Base-by-base conservation (phyloP, 768 basidiomycete genomes). In the Rossbeevera mucosa region DNA sequence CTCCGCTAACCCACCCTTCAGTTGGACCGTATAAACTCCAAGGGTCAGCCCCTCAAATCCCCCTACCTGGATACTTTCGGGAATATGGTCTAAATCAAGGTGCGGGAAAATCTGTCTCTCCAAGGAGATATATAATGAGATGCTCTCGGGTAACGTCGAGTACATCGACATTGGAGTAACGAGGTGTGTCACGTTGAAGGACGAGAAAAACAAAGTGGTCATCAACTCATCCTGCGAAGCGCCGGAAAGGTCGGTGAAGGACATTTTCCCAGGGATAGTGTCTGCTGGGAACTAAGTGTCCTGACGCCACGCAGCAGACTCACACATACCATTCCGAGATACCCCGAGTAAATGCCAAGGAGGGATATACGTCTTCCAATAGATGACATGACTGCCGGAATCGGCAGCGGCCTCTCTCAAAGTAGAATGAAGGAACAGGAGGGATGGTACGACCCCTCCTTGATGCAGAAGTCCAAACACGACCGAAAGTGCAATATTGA, bases 331-430 rank as follows among this genome's bases (percentile, higher is more conserved):
- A 49, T 29, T 40, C 47, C 49, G 55, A 7, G 51, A 53, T 8
- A 70, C 47, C 7, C 58, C 71, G 20, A 74, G 67, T 16, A 74
- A 48, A 53, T 73, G 70, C 33, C 66, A 55, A 2, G 73, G 73
- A 5, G 73, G 72, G 54, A 72, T 70, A 50, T 73, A 74, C 3
- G 71, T 74, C 56, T 72, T 74, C 73, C 73, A 74, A 40, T 71
- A 74, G 18, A 71, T 51, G 16, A 72, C 24, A 12, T 52, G 54
- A n/a, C 49, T 53, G 6, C 44, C 53, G 12, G 50, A 49, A 36
- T 21, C 44, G 16, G 56, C 2, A 7, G 47, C 13, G 7, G 53
- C 11, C 36, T 51, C 36, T 12, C 24, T 43, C 24, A 72, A 53
- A 13, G 40, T 36, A 8, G 64, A 64, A 49, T 70, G 69, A 7